These are phyloP conservation scores for Przewalskia tangutica DNA, from an alignment of 257 asterid species.

Conservation along the genomic window DNA sequence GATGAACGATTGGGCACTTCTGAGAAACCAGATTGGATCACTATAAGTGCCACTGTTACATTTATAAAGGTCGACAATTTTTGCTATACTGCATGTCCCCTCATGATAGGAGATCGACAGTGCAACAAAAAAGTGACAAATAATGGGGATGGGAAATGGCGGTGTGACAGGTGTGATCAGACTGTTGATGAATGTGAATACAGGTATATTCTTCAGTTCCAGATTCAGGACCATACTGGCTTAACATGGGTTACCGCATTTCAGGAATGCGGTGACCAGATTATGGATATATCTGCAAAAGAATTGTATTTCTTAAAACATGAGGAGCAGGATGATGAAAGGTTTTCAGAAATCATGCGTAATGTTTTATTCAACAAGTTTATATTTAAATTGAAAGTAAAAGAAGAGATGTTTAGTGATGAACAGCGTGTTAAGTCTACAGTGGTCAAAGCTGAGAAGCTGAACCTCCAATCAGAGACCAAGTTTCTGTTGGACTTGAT, in stretches of 20 bases:
- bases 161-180: conserved; percentile 72
- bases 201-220: conserved; percentile 76
- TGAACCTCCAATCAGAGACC: conserved; percentile 43
- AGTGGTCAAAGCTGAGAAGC: conserved; percentile 59
- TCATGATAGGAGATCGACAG: conserved; percentile 64
- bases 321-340: conserved; percentile 78
- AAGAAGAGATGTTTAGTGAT: conserved; percentile 72
- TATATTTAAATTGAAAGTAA: conserved; percentile 69
- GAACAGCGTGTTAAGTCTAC: conserved; percentile 85
- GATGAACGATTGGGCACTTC: conserved; percentile 81
- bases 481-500: conserved; percentile 38
- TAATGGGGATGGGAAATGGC: conserved; percentile 85
- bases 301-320: conserved; percentile 56
- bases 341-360: conserved; percentile 44
- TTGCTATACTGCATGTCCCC: conserved; percentile 76
- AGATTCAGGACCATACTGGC: conserved; percentile 95
- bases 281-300: conserved; percentile 78
- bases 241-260: conserved; percentile 79
- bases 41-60: conserved; percentile 52
- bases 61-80: conserved; percentile 60
- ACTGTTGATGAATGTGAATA: conserved; percentile 68
- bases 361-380: conserved; percentile 40
- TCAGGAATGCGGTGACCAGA: conserved; percentile 79
- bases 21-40: conserved; percentile 89
- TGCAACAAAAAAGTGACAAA: conserved; percentile 81